Base-by-base conservation (phyloP, 2,329 filamentous ascomycete species). In the Diaporthe amygdali region DNA sequence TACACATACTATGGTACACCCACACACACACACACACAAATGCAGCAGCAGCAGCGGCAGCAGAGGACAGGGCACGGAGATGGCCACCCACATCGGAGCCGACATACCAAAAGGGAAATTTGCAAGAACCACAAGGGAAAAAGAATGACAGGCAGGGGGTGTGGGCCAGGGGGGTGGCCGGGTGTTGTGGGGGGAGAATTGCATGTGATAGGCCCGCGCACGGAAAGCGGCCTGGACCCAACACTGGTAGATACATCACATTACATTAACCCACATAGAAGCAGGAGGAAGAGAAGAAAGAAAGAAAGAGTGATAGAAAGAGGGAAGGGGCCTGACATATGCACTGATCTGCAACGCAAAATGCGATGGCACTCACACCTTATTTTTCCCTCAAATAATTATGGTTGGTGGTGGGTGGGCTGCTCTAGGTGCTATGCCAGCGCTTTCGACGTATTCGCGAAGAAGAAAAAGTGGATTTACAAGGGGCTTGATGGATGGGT, bases 321-420 rank as follows among this genome's bases (percentile, higher is more conserved):
- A n/a, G 14, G 44, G 41, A n/a, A n/a, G 14, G 44, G 41, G 30
- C 44, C 59, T 64, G n/a, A 37, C 44, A 49, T 64, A 64, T 64
- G 59, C 59, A 64, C 59, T 49, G 59, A 64, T 64, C 59, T 64
- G 59, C 59, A 49, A 49, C 14, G 59, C 59, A 30, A 49, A 64
- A 64, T 64, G 59, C 59, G 44, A 64, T 64, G 32, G 27, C 44
- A 64, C 59, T 37, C 59, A 63, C 59, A 63, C 37, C 37, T 8
- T 14, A 14, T 39, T 39, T 39, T 39, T 14, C 37, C 37, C 37
- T 14, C 37, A 39, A 39, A 39, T 14, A 39, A 39, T 14, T 8
- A n/a, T n/a, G n/a, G n/a, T n/a, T n/a, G n/a, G n/a, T n/a, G n/a
- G n/a, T n/a, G n/a, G n/a, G n/a, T n/a, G n/a, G n/a, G n/a, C n/a